Percentiles rank a stretch among this genome's conserved stretches.
Conservation (phyloP, 2,329 filamentous ascomycete species). For the Albophoma yamanashiensis region DNA sequence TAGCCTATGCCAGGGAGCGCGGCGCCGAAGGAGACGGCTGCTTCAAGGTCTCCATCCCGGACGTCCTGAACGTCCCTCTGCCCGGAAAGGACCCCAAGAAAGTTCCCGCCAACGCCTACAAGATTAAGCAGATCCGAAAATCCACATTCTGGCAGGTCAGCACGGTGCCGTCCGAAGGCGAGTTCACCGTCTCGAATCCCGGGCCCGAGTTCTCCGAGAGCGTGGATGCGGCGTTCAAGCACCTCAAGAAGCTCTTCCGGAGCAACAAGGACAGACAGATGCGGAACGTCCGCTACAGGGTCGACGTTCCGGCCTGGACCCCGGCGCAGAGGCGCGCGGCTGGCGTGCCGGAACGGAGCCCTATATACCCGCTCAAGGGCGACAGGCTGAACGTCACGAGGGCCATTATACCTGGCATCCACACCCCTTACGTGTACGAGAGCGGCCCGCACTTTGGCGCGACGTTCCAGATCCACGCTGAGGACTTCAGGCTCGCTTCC, state of each 20-base stretch:
- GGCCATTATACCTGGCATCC: conserved; percentile 27
- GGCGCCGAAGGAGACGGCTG: conserved; percentile 23
- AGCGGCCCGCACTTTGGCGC: conserved; percentile 26
- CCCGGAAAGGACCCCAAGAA: conserved; percentile 18
- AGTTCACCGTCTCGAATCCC: conserved; percentile 16
- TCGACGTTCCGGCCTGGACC: conserved; percentile 28
- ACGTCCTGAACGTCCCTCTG: conserved; percentile 17
- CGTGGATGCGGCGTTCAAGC: conserved; percentile 17
- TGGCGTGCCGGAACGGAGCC: conserved; percentile 24
- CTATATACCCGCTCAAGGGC: conserved; percentile 25
- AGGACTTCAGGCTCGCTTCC: conserved; percentile 26
- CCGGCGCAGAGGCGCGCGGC: conserved; percentile 20
- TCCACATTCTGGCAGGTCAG: conserved; percentile 25
- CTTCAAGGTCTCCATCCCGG: conserved; percentile 26
- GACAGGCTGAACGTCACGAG: conserved; percentile 25
- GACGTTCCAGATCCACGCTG: conserved; percentile 29
- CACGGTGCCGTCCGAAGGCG: conserved; percentile 21
- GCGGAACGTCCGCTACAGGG: conserved; percentile 24
- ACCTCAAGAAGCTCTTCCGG: conserved; percentile 22
- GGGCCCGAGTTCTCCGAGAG: conserved; percentile 13
- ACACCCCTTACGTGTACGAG: conserved; percentile 29
- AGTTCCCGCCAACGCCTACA: conserved; percentile 24
- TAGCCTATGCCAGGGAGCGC: conserved; percentile 19
- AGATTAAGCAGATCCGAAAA: conserved; percentile 21
- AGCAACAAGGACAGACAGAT: conserved; percentile 24